Evolutionary conservation across 345 rosid species (phyloP), one percentile per base, ranked within the genome.

Genomic region (Odontarrhena argentea): DNA sequence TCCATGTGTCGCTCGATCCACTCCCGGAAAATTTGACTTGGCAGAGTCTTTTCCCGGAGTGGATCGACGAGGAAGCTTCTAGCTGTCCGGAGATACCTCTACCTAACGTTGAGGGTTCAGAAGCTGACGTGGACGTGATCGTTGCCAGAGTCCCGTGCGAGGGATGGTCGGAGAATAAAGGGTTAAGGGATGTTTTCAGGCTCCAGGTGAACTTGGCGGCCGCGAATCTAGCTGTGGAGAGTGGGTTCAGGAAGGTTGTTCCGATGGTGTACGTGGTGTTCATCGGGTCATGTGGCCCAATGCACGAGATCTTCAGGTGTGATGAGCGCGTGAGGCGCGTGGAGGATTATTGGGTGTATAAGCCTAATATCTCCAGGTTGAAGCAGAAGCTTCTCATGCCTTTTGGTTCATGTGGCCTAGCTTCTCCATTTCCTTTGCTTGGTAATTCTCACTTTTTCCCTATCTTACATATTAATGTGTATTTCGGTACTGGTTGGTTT

Each of bases 231-330:
- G 86, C 75, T n/a, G 87, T 81, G 49, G 50, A 60, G 18, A 83
- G 81, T 42, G 85, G 88, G 3, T 34, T 40, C 65, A 30, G 43
- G 28, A 71, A 6, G 2, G 30, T 28, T 53, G 76, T 74, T 65
- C 74, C 73, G 67, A 47, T 69, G 59, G 83, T 80, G 43, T 75
- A 84, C 8, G 81, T 69, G 15, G 88, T 90, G 55, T 83, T 93
- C 28, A 38, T 76, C 3, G 92, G 97, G 3, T 52, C 80, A 1
- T 90, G 96, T 60, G 92, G 86, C 30, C 94, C 98, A 3, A 88
- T 93, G 98, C 65, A 69, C 54, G 98, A 87, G 78, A 78, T 93
- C 1, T 90, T 93, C 44, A 67, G 86, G 63, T 90, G 96, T 9
- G 87, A 86, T 50, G 95, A 90, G 63, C 53, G 87, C 73, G 51